A percentile compares a stretch with the other conserved stretches of the same genome.
These are phyloP conservation scores for Tagetes erecta DNA, from an alignment of 129 eudicot genomes.

Conservation along the genomic window DNA sequence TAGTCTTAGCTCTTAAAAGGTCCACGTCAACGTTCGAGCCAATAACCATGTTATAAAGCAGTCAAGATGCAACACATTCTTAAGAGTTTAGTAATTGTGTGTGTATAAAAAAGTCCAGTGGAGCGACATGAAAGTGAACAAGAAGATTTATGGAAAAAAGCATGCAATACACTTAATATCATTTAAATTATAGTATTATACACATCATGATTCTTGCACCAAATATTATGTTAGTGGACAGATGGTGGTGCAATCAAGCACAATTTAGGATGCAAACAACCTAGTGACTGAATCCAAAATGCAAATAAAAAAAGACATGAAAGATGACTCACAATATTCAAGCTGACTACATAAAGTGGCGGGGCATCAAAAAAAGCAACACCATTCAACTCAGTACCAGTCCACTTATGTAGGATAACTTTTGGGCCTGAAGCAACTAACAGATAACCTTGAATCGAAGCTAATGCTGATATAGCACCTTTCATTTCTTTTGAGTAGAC, in stretches of 20 bases:
- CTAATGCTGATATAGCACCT: slow-evolving; percentile 97
- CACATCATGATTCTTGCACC: background rate
- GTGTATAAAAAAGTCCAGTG: background rate
- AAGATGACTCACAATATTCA: slow-evolving; percentile 72
- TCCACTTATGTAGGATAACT: slow-evolving; percentile 89
- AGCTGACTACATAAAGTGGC: slow-evolving; percentile 97
- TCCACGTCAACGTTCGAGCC: background rate
- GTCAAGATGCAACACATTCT: background rate
- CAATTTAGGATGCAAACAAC: slow-evolving; percentile 5
- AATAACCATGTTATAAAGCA: background rate
- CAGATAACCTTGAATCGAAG: slow-evolving; percentile 91
- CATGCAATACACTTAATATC: slow-evolving; percentile 15
- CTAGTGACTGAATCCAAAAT: background rate
- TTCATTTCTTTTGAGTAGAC: slow-evolving; percentile 93
- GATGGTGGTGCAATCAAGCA: slow-evolving; percentile 5
- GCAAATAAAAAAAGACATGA: background rate
- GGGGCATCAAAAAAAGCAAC: slow-evolving; percentile 95
- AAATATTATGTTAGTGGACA: slow-evolving; percentile 16
- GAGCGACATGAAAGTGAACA: background rate
- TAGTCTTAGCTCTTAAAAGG: background rate
- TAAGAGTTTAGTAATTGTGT: background rate
- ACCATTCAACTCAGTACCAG: slow-evolving; percentile 89
- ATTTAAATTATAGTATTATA: slow-evolving; percentile 5
- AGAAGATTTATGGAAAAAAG: background rate
- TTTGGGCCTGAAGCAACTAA: slow-evolving; percentile 95